Percentiles rank a stretch among this genome's conserved stretches.
Conservation (phyloP, 257 asterid genomes). For the Solanum infundibuliforme region DNA sequence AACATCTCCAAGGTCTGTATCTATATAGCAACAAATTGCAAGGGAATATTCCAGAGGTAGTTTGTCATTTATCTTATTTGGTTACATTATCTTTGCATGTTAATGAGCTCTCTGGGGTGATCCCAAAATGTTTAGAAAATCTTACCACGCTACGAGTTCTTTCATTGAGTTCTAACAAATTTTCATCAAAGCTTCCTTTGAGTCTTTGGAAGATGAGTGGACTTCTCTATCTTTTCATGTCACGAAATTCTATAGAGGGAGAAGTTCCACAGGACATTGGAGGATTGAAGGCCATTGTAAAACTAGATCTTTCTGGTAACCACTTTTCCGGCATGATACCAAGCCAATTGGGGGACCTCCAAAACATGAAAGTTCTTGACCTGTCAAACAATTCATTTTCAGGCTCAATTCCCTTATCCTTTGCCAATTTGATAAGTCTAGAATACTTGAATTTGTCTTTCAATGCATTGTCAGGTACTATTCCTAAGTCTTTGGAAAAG, state of each 20-base stretch:
- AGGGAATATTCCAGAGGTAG: too few relatives aligned
- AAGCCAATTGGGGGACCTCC: not conserved
- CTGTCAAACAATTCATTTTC: not conserved
- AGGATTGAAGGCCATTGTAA: not conserved
- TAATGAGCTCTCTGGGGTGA: too few relatives aligned
- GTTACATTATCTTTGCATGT: too few relatives aligned
- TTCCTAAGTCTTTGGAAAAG: not conserved
- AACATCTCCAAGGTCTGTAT: too few relatives aligned
- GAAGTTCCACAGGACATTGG: not conserved
- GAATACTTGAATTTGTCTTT: not conserved
- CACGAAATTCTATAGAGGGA: not conserved
- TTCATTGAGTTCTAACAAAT: not conserved
- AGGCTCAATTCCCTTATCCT: not conserved
- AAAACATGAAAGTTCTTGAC: not conserved
- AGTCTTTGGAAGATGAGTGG: not conserved
- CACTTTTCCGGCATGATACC: not conserved
- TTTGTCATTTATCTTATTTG: too few relatives aligned
- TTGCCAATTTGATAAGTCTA: not conserved
- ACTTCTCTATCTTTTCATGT: not conserved
- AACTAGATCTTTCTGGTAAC: not conserved
- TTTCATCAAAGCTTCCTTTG: not conserved
- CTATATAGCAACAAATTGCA: too few relatives aligned
- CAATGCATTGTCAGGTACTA: not conserved
- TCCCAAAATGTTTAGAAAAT: too few relatives aligned
- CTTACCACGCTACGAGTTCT: not conserved